phyloP scores from a whole-genome alignment of 2,329 filamentous ascomycete species.

The Apiospora marii region DNA sequence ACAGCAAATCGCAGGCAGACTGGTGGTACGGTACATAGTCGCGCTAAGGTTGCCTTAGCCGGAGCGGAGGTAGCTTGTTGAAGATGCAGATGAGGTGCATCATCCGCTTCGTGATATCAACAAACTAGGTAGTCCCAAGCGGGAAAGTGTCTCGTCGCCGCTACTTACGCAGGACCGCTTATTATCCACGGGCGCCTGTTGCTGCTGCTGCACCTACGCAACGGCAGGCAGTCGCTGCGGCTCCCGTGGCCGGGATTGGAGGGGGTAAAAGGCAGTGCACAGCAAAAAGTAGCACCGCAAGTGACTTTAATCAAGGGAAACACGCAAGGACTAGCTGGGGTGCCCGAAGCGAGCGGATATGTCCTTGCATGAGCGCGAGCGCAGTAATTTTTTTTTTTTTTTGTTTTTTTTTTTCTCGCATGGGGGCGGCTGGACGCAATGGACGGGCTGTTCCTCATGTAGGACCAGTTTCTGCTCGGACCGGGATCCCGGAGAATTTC shows the following conservation, averaged over 20 bases:
- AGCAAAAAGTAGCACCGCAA: background rate
- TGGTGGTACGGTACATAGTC: background rate
- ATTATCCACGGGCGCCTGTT: constrained; percentile 4
- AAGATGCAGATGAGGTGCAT: constrained; percentile 2
- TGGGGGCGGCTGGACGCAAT: constrained; percentile 23
- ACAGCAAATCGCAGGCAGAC: background rate
- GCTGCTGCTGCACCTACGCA: background rate
- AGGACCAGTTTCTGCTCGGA: constrained; percentile 26
- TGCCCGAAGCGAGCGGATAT: background rate
- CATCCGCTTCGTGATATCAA: background rate
- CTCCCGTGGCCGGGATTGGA: background rate
- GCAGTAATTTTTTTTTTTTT: constrained; percentile 16
- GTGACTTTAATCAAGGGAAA: background rate
- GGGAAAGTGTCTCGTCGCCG: background rate
- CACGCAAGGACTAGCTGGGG: constrained; percentile 3
- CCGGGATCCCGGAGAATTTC: constrained; percentile 38
- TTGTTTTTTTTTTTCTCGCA: constrained; percentile 23
- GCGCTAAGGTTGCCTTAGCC: constrained; percentile 1
- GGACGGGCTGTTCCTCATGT: constrained; percentile 24
- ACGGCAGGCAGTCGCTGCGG: background rate
- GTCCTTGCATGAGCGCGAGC: constrained; percentile 23
- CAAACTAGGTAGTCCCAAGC: constrained; percentile 3
- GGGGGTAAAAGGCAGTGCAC: constrained; percentile 18
- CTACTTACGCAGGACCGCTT: background rate
- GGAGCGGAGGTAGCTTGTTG: constrained; percentile 9